phyloP scores from a whole-genome alignment of 2,329 filamentous ascomycete genomes.

The Ophiostoma angusticollis region DNA sequence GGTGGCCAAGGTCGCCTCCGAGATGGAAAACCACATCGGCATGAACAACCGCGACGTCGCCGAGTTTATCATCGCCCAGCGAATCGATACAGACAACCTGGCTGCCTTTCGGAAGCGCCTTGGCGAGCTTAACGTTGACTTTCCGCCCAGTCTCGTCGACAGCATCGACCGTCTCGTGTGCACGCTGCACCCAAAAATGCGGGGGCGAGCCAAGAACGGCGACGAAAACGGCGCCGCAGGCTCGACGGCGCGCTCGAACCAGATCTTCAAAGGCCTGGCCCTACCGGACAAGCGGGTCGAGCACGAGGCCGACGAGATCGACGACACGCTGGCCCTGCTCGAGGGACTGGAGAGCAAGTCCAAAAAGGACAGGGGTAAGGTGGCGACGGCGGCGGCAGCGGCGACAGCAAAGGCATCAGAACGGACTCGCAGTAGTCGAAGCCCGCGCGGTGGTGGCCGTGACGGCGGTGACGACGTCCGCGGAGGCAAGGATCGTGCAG shows the following conservation, averaged over 20 bases:
- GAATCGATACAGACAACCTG: slow-evolving; percentile 58
- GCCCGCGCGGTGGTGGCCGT: too few relatives aligned
- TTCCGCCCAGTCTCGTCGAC: slow-evolving; percentile 78
- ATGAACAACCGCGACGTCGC: slow-evolving; percentile 89
- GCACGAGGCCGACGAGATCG: slow-evolving; percentile 51
- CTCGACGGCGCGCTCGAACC: slow-evolving; percentile 33
- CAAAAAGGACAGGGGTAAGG: slow-evolving; percentile 22
- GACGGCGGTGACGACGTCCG: slow-evolving; percentile 15
- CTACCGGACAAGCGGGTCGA: slow-evolving; percentile 60
- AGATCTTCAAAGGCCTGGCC: slow-evolving; percentile 81
- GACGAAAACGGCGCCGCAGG: slow-evolving; percentile 23
- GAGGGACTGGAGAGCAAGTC: slow-evolving; percentile 67
- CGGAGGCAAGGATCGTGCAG: slow-evolving; percentile 30
- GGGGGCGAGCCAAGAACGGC: slow-evolving; percentile 32
- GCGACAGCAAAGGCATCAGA: not conserved
- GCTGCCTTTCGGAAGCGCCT: slow-evolving; percentile 64
- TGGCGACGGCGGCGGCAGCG: not conserved
- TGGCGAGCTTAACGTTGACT: slow-evolving; percentile 63
- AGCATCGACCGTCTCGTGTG: slow-evolving; percentile 81
- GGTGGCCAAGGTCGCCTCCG: slow-evolving; percentile 86
- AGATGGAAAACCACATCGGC: slow-evolving; percentile 87
- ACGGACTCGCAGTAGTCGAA: slow-evolving; percentile 5
- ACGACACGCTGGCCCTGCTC: slow-evolving; percentile 86
- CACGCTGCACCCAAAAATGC: slow-evolving; percentile 86
- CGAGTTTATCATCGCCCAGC: slow-evolving; percentile 90